Evolutionary conservation across 768 basidiomycete genomes (phyloP).

Genomic region (Leccinum broughii): DNA sequence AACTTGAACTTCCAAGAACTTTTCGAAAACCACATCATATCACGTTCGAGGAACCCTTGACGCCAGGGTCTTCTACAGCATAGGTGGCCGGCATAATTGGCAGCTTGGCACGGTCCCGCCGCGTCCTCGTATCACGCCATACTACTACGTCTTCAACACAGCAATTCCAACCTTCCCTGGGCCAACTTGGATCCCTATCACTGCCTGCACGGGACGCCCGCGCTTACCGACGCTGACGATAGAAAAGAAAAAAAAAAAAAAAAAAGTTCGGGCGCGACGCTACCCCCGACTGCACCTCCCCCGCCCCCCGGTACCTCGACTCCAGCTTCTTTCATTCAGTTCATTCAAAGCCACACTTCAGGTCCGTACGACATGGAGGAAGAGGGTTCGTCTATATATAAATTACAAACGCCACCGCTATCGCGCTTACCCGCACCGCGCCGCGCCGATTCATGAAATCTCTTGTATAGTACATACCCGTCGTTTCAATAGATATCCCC

Average conservation of each 20-base stretch:
- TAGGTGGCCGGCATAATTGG: neutral
- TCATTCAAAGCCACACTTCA: neutral
- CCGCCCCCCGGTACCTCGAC: neutral
- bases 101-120: neutral
- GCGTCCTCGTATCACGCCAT: neutral
- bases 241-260: neutral
- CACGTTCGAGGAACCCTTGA: neutral
- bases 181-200: neutral
- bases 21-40: neutral
- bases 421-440: slow-evolving; percentile 7
- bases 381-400: neutral
- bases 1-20: neutral
- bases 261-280: neutral
- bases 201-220: neutral
- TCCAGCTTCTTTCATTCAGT: neutral
- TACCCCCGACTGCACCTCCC: neutral
- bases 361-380: neutral
- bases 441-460: slow-evolving; percentile 8
- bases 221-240: slow-evolving; percentile 1
- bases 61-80: neutral
- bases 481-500: neutral
- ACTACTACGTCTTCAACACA: neutral
- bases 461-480: slow-evolving; percentile 1
- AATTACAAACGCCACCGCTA: neutral
- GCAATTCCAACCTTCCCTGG: neutral